Evolutionary conservation across 108 stramenopile species (phyloP).

Genomic region (Chaetoceros tenuissimus): DNA sequence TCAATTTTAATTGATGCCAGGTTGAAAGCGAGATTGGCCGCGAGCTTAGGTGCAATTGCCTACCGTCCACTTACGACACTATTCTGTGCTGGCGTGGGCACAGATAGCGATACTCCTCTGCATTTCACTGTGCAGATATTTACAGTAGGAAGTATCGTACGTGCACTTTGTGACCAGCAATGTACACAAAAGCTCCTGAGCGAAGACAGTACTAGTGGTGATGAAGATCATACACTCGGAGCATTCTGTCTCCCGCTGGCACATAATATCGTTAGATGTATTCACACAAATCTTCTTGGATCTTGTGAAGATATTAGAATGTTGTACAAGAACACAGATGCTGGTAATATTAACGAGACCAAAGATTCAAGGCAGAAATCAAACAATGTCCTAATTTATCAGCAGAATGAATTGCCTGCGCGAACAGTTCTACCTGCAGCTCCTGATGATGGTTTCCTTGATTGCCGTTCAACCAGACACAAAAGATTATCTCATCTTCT

Average conservation of each 20-base stretch:
- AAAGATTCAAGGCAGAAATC: constrained; percentile 15
- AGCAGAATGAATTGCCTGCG: constrained; percentile 70
- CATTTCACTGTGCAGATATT: constrained; percentile 88
- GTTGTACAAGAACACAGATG: constrained; percentile 41
- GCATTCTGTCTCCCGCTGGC: constrained; percentile 68
- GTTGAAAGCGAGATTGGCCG: constrained; percentile 81
- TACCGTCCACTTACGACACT: constrained; percentile 73
- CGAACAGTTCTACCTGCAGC: constrained; percentile 66
- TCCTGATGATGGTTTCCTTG: constrained; percentile 81
- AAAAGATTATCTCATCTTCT: constrained; percentile 79
- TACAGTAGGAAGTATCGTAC: constrained; percentile 81
- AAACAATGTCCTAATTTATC: constrained; percentile 45
- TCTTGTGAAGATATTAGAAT: constrained; percentile 68
- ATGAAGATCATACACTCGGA: constrained; percentile 36
- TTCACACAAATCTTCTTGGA: constrained; percentile 79
- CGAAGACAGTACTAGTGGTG: constrained; percentile 35
- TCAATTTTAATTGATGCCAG: constrained; percentile 70
- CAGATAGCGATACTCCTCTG: constrained; percentile 75
- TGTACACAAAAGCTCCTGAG: constrained; percentile 58
- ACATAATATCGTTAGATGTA: constrained; percentile 66
- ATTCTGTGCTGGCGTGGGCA: constrained; percentile 86
- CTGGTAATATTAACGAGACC: constrained; percentile 26
- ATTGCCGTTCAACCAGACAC: constrained; percentile 74
- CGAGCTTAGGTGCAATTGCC: constrained; percentile 69
- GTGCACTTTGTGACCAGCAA: constrained; percentile 62